phyloP scores from a whole-genome alignment of 2,329 filamentous ascomycete species.

The Colletotrichum sansevieriae region DNA sequence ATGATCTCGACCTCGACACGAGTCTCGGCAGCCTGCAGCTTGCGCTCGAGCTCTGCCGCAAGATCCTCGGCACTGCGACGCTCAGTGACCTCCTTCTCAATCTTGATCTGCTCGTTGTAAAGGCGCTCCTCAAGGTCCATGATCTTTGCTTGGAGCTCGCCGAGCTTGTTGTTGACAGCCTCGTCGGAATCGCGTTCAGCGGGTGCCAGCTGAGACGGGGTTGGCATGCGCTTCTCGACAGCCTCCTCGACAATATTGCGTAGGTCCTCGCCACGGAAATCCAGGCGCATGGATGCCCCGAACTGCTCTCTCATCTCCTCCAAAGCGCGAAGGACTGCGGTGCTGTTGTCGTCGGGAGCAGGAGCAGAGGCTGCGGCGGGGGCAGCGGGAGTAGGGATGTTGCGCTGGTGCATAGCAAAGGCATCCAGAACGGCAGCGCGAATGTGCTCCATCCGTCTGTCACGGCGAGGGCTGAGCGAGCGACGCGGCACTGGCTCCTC shows the following conservation, averaged over 20 bases:
- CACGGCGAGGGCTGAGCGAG: conserved; percentile 81
- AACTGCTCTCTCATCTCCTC: conserved; percentile 71
- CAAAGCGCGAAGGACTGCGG: conserved; percentile 75
- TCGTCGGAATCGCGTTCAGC: conserved; percentile 52
- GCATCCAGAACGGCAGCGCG: conserved; percentile 80
- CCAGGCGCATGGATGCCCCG: conserved; percentile 56
- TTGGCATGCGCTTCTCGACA: conserved; percentile 69
- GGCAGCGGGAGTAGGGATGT: conserved; percentile 48
- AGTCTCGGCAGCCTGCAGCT: conserved; percentile 69
- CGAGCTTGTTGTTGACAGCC: conserved; percentile 65
- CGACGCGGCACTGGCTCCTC: conserved; percentile 77
- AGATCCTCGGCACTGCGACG: conserved; percentile 67
- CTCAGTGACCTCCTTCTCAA: conserved; percentile 62
- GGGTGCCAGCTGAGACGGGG: conserved; percentile 50
- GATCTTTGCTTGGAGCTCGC: conserved; percentile 71
- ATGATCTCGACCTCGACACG: conserved; percentile 72
- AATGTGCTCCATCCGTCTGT: conserved; percentile 87
- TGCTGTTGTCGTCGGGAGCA: conserved; percentile 48
- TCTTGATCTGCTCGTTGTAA: conserved; percentile 60
- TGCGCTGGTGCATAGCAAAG: conserved; percentile 68
- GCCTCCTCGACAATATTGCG: conserved; percentile 74
- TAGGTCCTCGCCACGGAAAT: conserved; percentile 66
- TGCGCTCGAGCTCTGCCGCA: conserved; percentile 65
- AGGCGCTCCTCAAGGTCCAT: conserved; percentile 71
- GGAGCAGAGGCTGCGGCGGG: conserved; percentile 46